Base-by-base conservation (phyloP, 225 moss, liverwort and hornwort genomes). In the Bryum argenteum region DNA sequence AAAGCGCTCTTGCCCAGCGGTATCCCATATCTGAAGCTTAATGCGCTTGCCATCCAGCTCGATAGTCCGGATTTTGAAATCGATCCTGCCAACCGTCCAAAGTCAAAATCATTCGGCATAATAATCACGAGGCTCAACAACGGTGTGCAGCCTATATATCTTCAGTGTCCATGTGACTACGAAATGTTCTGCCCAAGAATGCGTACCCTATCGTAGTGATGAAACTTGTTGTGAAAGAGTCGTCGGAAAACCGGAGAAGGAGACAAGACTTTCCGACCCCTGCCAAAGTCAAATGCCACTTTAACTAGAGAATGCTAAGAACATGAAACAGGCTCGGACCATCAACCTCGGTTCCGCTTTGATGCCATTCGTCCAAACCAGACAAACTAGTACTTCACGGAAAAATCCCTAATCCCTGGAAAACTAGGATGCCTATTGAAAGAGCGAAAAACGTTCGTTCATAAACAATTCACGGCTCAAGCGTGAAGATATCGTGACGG, bases 1-100 rank as follows among this genome's bases (percentile, higher is more conserved):
- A 77, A 93, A 93, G 17, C 93, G 89, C 84, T 93, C 93, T 81
- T 93, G 93, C 39, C 93, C 91, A 73, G 93, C 93, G 40, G 91
- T 93, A 70, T 93, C 93, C 93, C 93, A 93, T 73, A 93, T 93
- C 85, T 93, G 93, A 68, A 93, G 87, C 74, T 93, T 93, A 75
- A 93, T 93, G 76, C 93, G 91, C 76, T 93, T 93, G 9, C 79
- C 84, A 84, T 93, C 93, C 58, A 93, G 90, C 79, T 93, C 93
- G 72, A 93, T 91, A 57, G 93, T 93, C 78, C 93, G 89, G 70
- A 93, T 93, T 83, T 93, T 93, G 77, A 93, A 93, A 71, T 93
- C 93, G 63, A 93, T 91, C 75, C 93, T 93, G 87, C 61, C 65
- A 67, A 41, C 71, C 21, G 59, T n/a, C 65, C 21, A 48, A 22